These are phyloP conservation scores for Saturnispora mendoncae DNA, from an alignment of 805 yeast genomes.

Conservation along the genomic window DNA sequence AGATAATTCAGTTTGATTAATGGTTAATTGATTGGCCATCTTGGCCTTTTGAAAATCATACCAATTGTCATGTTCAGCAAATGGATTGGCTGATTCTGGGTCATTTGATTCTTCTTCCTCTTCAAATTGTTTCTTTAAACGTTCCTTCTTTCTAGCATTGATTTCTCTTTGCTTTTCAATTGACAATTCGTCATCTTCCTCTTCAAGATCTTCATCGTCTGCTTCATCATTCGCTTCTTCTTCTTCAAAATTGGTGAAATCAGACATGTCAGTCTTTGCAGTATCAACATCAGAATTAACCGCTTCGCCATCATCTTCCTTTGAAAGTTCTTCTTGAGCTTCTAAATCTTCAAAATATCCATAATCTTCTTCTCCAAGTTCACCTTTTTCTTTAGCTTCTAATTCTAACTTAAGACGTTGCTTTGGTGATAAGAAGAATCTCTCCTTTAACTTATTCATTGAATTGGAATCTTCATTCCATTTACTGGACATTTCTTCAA, in stretches of 20 bases:
- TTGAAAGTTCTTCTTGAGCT: constrained; percentile 28
- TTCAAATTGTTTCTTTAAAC: constrained; percentile 82
- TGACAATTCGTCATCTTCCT: constrained; percentile 38
- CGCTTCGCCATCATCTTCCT: constrained; percentile 36
- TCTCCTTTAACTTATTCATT: constrained; percentile 33
- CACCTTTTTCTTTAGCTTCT: constrained; percentile 23
- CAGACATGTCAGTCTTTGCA: constrained; percentile 35
- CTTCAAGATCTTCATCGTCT: constrained; percentile 36
- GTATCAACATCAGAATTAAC: constrained; percentile 40
- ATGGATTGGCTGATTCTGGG: constrained; percentile 44
- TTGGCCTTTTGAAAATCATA: constrained; percentile 94
- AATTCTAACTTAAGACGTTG: constrained; percentile 27
- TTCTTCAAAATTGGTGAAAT: constrained; percentile 47
- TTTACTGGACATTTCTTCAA: constrained; percentile 38
- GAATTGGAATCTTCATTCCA: constrained; percentile 34
- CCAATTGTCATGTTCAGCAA: constrained; percentile 88
- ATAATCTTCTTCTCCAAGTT: constrained; percentile 18
- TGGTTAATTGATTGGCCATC: constrained; percentile 91
- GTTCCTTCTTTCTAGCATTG: constrained; percentile 86
- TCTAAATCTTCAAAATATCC: constrained; percentile 34
- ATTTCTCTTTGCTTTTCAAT: constrained; percentile 67
- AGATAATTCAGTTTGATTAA: constrained; percentile 73
- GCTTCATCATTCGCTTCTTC: constrained; percentile 38
- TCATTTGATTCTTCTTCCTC: constrained; percentile 71
- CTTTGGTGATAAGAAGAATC: constrained; percentile 50